These are phyloP conservation scores for Nepenthes gracilis DNA, from an alignment of 148 eudicot genomes.

Conservation along the genomic window DNA sequence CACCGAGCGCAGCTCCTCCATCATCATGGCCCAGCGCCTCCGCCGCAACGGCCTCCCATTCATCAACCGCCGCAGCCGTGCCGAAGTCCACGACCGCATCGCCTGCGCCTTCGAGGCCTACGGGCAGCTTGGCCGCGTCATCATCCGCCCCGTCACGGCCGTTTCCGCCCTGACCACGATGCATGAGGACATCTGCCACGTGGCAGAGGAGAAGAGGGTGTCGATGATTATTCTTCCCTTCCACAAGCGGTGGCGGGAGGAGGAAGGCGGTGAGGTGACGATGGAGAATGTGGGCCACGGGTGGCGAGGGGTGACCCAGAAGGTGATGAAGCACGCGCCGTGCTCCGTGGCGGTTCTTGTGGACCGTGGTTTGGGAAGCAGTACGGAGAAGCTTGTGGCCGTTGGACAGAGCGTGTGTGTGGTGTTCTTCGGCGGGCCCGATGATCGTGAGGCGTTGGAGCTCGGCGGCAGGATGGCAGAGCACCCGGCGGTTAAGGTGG, in stretches of 20 bases:
- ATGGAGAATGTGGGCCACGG: constrained; percentile 53
- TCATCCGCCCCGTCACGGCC: constrained; percentile 36
- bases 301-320: constrained; percentile 34
- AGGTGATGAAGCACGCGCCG: constrained; percentile 47
- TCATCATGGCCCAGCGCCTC: constrained; percentile 46
- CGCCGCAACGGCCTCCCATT: constrained; percentile 49
- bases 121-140: constrained; percentile 45
- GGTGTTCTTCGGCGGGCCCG: constrained; percentile 58
- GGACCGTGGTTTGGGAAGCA: constrained; percentile 58
- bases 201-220: constrained; percentile 39
- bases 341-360: constrained; percentile 59
- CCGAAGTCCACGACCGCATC: constrained; percentile 23
- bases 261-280: constrained; percentile 2
- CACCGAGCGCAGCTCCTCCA: constrained; percentile 42
- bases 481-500: constrained; percentile 36
- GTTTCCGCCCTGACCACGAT: constrained; percentile 43
- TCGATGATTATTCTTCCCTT: constrained; percentile 55
- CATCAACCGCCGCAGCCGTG: constrained; percentile 7
- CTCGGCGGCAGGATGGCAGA: constrained; percentile 45
- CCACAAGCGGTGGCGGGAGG: constrained; percentile 46
- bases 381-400: background rate
- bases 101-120: constrained; percentile 53
- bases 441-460: constrained; percentile 44
- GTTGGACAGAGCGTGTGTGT: constrained; percentile 17
- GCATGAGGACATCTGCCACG: constrained; percentile 57